Evolutionary conservation across 371 early-diverging fungal genomes (phyloP), one percentile per base, ranked within the genome.

Genomic region (Syncephalastrum monosporum): DNA sequence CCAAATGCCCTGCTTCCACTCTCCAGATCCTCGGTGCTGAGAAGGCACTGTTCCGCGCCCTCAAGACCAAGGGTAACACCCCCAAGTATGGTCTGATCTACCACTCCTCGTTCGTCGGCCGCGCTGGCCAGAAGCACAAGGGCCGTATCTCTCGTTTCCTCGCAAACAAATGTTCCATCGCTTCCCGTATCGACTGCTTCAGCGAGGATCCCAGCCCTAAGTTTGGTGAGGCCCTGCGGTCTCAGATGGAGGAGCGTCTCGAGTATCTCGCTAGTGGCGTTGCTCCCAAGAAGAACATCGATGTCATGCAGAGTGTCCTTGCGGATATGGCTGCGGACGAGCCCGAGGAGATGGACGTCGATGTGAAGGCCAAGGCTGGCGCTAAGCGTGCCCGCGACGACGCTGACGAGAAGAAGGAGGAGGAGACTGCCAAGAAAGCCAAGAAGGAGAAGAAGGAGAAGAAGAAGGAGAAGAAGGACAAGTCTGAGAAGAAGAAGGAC

Each of bases 21-120:
- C 88, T 98, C 55, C 99, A 98, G 83, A 94, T 98, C 52, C 84
- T 96, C 21, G 99, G 99, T 73, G 97, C 99, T 52, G 97, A 98
- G 81, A 98, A 98, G 86, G 96, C 96, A 21, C 86, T 96, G 47
- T 96, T 96, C 84, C 87, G 96, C 62, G 96, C 98, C 8, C 74
- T 98, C 64, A 96, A 95, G 86, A 90, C 91, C 57, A 92, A 95
- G 81, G 83, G 90, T 68, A 89, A 94, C 74, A 98, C 98, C 27
- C 98, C 98, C 63, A 97, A 98, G 81, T 96, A 96, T 71, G 99
- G 99, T 71, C 79, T 96, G 53, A 87, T 98, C 60, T 98, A 91
- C 75, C 92, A 96, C 69, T 90, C 95, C 29, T 88, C 90, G 25
- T 79, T 97, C 46, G 84, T 97, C 24, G 93, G 94, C 53, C 90